Evolutionary conservation across 2,329 filamentous ascomycete genomes (phyloP).

Genomic region (Cladosporium sp.): DNA sequence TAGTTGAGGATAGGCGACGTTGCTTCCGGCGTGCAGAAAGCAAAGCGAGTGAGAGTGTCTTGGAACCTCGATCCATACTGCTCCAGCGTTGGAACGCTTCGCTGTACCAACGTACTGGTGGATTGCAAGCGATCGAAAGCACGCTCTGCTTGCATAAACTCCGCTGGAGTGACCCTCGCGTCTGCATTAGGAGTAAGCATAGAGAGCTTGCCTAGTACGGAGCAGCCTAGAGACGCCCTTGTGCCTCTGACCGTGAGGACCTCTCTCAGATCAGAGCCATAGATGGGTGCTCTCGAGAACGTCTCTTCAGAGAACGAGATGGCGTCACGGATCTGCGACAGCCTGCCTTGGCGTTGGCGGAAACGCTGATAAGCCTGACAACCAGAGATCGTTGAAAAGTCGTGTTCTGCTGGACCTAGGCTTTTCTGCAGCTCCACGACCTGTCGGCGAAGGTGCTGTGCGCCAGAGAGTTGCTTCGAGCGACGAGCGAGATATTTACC

Average conservation of each 20-base stretch:
- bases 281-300: constrained; percentile 19
- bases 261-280: constrained; percentile 27
- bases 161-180: neutral
- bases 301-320: constrained; percentile 22
- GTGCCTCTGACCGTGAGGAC: constrained; percentile 19
- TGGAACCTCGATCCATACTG: constrained; percentile 68
- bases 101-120: constrained; percentile 20
- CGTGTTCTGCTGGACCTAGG: constrained; percentile 15
- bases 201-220: constrained; percentile 9
- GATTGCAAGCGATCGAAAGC: constrained; percentile 21
- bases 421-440: constrained; percentile 16
- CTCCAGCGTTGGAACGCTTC: constrained; percentile 54
- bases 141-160: constrained; percentile 17
- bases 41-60: constrained; percentile 75
- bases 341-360: constrained; percentile 18
- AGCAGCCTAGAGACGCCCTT: constrained; percentile 2
- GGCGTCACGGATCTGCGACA: constrained; percentile 24
- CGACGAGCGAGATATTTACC: constrained; percentile 16
- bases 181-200: constrained; percentile 9
- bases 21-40: constrained; percentile 84
- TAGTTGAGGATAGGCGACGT: constrained; percentile 51
- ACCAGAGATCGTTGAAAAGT: constrained; percentile 22
- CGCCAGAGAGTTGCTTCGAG: constrained; percentile 20
- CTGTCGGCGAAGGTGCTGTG: constrained; percentile 17
- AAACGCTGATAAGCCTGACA: constrained; percentile 22